Base-by-base conservation (phyloP, 768 basidiomycete species). In the Leccinum olivaceopallidum region DNA sequence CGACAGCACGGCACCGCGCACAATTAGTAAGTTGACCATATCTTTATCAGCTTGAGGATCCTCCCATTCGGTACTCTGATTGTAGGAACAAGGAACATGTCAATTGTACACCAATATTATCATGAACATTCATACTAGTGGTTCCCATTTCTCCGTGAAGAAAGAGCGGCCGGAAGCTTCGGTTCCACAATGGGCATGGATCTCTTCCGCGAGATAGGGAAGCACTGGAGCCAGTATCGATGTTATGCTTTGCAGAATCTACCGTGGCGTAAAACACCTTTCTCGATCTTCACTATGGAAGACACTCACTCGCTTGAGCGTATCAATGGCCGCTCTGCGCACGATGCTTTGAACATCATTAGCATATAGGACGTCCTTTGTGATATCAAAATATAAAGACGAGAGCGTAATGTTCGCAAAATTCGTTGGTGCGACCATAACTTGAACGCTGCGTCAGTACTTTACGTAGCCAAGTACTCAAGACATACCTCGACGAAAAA, bases 181-280 rank as follows among this genome's bases (percentile, higher is more conserved):
- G 0, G 57, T 62, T 37, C 36, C 59, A 51, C 59, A 56, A 24
- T 74, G 71, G 14, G 70, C 71, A 24, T 91, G 82, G 58, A 95
- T 85, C 73, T 98, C 96, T 73, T 97, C 95, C 0, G 93, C 90
- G 6, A 97, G 82, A 69, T 95, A 91, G 8, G 96, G 96, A 2
- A 93, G 78, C 28, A 98, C 86, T 0, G 96, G 96, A 0, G 93
- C 91, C 50, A 95, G 77, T 3, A 93, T 80, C 3, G 80, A 81
- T 1, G 85, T 84, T 75, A 93, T 83, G 2, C 85, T 87, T 30
- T 78, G 75, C 55, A 95, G 73, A 39, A 87, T 79, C 91, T 95
- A 55, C 8, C 9, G 24, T 4, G 16, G 47, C 20, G 22, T 59
- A 13, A 60, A 52, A 12, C 37, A 53, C 8, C 10, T 24, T 37